phyloP scores from a whole-genome alignment of 2,329 filamentous ascomycete species.

The Cladosporium sp. region DNA sequence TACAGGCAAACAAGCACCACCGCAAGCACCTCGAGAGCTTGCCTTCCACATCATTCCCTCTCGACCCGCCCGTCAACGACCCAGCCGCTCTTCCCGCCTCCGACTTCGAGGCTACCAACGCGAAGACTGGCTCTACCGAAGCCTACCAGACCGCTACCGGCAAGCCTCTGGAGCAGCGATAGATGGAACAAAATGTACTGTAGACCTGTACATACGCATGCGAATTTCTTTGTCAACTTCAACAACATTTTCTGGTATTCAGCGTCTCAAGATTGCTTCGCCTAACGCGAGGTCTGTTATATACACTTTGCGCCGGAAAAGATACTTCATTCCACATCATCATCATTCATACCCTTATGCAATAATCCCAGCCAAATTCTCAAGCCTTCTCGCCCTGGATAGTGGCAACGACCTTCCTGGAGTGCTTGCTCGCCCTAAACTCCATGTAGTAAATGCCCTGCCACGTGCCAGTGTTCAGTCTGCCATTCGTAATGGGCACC shows the following conservation, averaged over 20 bases:
- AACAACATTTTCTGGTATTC: background rate
- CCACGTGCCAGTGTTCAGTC: conserved; percentile 65
- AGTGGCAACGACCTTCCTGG: conserved; percentile 79
- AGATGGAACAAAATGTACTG: conserved; percentile 21
- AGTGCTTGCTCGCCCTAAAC: conserved; percentile 71
- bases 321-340: background rate
- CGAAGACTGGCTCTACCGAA: conserved; percentile 27
- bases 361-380: background rate
- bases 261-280: background rate
- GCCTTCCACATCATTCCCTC: conserved; percentile 64
- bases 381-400: conserved; percentile 73
- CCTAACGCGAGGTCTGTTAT: too few species aligned
- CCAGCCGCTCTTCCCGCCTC: conserved; percentile 53
- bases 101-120: conserved; percentile 17
- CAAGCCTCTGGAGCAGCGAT: conserved; percentile 56
- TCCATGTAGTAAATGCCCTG: conserved; percentile 95
- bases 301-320: too few species aligned
- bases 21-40: conserved; percentile 76
- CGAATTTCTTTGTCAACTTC: background rate
- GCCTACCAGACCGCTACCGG: conserved; percentile 50
- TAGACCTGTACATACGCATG: conserved; percentile 17
- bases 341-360: too few species aligned
- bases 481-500: conserved; percentile 84
- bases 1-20: conserved; percentile 83
- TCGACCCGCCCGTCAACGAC: conserved; percentile 54